Evolutionary conservation across 169 alveolate genomes (phyloP).

Genomic region (Eimeria acervulina): DNA sequence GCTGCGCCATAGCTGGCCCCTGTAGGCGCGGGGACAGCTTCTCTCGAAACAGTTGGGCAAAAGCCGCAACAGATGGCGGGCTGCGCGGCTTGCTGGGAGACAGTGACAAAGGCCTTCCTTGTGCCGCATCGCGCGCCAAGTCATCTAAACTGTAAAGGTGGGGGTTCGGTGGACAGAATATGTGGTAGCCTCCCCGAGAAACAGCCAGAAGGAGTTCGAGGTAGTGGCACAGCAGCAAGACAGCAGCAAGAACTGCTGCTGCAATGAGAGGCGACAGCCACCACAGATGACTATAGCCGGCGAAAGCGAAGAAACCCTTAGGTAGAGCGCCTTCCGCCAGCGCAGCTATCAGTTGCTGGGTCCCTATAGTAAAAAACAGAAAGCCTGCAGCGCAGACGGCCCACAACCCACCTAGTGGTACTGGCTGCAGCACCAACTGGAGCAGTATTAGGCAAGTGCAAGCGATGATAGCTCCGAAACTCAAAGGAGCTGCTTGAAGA

Average conservation of each 20-base stretch:
- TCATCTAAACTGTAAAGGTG: constrained; percentile 52
- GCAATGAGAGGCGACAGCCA: constrained; percentile 51
- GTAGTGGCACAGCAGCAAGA: constrained; percentile 47
- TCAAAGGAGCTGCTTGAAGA: constrained; percentile 22
- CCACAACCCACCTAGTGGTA: constrained; percentile 53
- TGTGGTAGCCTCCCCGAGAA: constrained; percentile 46
- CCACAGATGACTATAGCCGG: constrained; percentile 19
- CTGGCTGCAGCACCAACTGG: constrained; percentile 43
- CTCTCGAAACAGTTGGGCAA: constrained; percentile 12
- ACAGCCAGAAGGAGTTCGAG: constrained; percentile 13
- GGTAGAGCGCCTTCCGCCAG: constrained; percentile 55
- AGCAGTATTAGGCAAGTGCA: constrained; percentile 30
- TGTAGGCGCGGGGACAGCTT: constrained; percentile 57
- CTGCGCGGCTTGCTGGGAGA: constrained; percentile 19
- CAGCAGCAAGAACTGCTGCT: constrained; percentile 56
- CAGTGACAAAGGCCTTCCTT: constrained; percentile 59
- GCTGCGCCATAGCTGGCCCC: constrained; percentile 66
- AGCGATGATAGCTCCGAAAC: neutral
- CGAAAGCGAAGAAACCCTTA: constrained; percentile 1
- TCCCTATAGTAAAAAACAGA: constrained; percentile 39
- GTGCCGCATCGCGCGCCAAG: constrained; percentile 36
- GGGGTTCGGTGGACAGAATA: constrained; percentile 74
- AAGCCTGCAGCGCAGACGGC: constrained; percentile 56
- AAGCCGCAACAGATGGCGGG: constrained; percentile 6
- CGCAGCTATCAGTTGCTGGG: constrained; percentile 44